phyloP scores from a whole-genome alignment of 192 early-diverging fungal species.

The Entophlyctis luteolus region DNA sequence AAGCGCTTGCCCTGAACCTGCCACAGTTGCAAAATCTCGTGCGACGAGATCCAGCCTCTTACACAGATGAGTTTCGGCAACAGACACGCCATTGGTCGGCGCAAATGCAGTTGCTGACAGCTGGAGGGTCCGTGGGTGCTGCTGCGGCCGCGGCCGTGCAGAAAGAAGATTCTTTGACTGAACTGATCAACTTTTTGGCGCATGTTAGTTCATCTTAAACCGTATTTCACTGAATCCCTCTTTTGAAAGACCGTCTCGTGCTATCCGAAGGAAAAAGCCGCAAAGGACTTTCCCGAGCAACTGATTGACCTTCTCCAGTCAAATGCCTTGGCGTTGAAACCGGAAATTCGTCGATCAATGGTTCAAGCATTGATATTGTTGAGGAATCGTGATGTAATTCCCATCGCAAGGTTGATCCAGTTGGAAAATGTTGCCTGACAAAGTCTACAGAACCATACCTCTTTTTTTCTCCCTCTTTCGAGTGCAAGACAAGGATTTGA shows the following conservation, averaged over 20 bases:
- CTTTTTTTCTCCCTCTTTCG: slow-evolving; percentile 96
- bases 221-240: not conserved
- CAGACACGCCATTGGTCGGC: slow-evolving; percentile 92
- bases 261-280: slow-evolving; percentile 71
- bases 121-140: slow-evolving; percentile 81
- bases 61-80: slow-evolving; percentile 89
- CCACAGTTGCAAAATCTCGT: slow-evolving; percentile 98
- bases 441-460: slow-evolving; percentile 59
- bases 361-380: slow-evolving; percentile 88
- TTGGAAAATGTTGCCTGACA: not conserved
- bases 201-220: slow-evolving; percentile 47
- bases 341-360: slow-evolving; percentile 78
- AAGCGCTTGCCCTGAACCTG: slow-evolving; percentile 63
- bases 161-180: slow-evolving; percentile 64
- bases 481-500: slow-evolving; percentile 86
- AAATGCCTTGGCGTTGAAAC: slow-evolving; percentile 75
- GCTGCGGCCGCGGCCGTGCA: slow-evolving; percentile 62
- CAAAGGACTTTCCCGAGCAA: slow-evolving; percentile 73
- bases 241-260: slow-evolving; percentile 65
- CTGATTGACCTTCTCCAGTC: slow-evolving; percentile 78
- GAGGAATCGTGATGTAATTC: slow-evolving; percentile 75
- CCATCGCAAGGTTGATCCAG: slow-evolving; percentile 30
- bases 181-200: slow-evolving; percentile 85
- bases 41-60: slow-evolving; percentile 89
- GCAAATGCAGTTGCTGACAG: no score